phyloP scores from a whole-genome alignment of 164 flowering plant genomes.

The Annona cherimola region DNA sequence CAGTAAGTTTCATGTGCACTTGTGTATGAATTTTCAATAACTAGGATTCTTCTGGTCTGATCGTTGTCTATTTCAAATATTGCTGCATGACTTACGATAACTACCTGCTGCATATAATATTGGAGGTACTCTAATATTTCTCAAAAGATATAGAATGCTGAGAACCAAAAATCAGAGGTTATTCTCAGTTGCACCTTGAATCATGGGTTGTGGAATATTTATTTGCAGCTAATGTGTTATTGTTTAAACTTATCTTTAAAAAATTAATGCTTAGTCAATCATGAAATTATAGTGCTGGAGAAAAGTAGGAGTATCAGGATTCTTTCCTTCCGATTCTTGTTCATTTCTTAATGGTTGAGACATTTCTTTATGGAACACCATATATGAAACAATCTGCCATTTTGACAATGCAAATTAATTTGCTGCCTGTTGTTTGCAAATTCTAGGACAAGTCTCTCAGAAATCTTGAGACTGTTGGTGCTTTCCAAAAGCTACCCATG shows the following conservation, averaged over 20 bases:
- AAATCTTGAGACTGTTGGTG: slow-evolving; percentile 60
- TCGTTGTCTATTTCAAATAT: background rate
- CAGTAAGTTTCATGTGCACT: slow-evolving; percentile 22
- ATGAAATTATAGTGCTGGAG: background rate
- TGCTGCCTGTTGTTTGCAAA: background rate
- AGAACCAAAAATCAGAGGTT: no score
- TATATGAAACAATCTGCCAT: background rate
- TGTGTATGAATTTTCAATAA: background rate
- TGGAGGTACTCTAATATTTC: no score
- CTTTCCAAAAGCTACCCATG: slow-evolving; percentile 95
- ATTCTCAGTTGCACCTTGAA: no score
- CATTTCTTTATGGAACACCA: background rate
- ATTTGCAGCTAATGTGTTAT: background rate
- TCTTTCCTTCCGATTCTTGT: background rate
- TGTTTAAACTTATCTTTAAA: no score
- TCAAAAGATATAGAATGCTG: no score
- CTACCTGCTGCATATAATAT: background rate
- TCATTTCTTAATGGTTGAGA: background rate
- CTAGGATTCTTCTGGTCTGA: background rate
- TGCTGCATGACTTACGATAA: background rate
- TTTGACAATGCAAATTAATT: background rate
- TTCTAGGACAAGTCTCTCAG: slow-evolving; percentile 35
- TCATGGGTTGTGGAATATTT: no score
- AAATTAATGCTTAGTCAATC: background rate
- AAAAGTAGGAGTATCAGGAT: background rate